A percentile compares a stretch with the other conserved stretches of the same genome.
phyloP scores from a whole-genome alignment of 2,329 filamentous ascomycete species.

The Trichophyton mentagrophytes region DNA sequence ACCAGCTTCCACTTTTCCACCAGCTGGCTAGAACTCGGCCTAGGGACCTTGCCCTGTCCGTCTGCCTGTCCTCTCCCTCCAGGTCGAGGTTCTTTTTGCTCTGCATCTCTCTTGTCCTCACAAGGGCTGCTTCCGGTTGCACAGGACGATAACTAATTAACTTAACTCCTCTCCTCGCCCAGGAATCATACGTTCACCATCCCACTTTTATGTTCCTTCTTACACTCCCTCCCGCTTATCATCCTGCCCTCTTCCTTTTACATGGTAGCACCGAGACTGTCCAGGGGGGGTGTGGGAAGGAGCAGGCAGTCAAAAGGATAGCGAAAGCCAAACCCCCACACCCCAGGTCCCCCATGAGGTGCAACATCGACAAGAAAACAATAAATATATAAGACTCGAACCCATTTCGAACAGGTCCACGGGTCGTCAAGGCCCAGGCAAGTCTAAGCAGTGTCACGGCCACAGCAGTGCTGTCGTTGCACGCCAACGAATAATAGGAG shows the following conservation, averaged over 20 bases:
- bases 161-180: background rate
- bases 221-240: background rate
- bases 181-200: background rate
- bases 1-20: background rate
- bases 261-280: background rate
- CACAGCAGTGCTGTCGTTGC: conserved; percentile 26
- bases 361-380: background rate
- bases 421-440: background rate
- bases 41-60: no score
- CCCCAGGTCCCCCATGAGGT: background rate
- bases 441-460: background rate
- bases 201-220: background rate
- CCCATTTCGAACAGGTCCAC: background rate
- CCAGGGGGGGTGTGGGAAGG: background rate
- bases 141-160: background rate
- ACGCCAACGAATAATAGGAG: background rate
- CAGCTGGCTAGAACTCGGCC: no score
- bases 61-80: no score
- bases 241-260: background rate
- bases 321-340: background rate
- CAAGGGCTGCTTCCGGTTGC: background rate
- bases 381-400: background rate
- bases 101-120: background rate
- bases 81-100: background rate
- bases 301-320: background rate